These are phyloP conservation scores for Calophaca sinica DNA, from an alignment of 306 rosid genomes.

Conservation along the genomic window DNA sequence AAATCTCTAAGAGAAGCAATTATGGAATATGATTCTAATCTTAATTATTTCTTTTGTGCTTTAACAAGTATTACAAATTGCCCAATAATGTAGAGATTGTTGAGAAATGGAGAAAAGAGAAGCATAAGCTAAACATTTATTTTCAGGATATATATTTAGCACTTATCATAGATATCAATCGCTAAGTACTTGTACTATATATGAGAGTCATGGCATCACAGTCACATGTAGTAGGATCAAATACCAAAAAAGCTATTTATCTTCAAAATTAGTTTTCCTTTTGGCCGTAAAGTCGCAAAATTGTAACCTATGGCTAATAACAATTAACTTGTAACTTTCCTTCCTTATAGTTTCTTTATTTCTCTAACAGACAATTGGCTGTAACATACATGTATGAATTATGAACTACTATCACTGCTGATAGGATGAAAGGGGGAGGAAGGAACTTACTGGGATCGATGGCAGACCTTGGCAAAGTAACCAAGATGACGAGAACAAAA, in stretches of 20 bases:
- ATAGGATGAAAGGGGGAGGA: slow-evolving; percentile 23
- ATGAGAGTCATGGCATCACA: slow-evolving; percentile 4
- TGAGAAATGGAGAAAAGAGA: not conserved
- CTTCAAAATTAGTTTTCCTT: slow-evolving; percentile 1
- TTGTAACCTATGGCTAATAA: too few species aligned
- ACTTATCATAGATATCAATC: slow-evolving; percentile 12
- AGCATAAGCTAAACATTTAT: not conserved
- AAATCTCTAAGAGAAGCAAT: slow-evolving; percentile 18
- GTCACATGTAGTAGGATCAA: slow-evolving; percentile 7
- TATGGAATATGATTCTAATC: not conserved
- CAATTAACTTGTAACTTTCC: not conserved
- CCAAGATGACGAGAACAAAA: slow-evolving; percentile 69
- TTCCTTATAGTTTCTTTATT: not conserved
- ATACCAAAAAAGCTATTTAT: not conserved
- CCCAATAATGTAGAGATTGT: not conserved
- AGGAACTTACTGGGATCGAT: slow-evolving; percentile 74
- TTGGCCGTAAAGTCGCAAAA: not conserved
- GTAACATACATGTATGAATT: slow-evolving; percentile 20
- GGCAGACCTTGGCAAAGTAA: slow-evolving; percentile 72
- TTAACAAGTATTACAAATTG: not conserved
- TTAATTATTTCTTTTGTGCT: slow-evolving; percentile 2
- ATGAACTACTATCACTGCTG: slow-evolving; percentile 3
- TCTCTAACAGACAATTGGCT: not conserved
- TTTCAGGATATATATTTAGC: not conserved
- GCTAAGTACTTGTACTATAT: not conserved